Base-by-base conservation (phyloP, 495 filamentous ascomycete species). In the Evernia prunastri region DNA sequence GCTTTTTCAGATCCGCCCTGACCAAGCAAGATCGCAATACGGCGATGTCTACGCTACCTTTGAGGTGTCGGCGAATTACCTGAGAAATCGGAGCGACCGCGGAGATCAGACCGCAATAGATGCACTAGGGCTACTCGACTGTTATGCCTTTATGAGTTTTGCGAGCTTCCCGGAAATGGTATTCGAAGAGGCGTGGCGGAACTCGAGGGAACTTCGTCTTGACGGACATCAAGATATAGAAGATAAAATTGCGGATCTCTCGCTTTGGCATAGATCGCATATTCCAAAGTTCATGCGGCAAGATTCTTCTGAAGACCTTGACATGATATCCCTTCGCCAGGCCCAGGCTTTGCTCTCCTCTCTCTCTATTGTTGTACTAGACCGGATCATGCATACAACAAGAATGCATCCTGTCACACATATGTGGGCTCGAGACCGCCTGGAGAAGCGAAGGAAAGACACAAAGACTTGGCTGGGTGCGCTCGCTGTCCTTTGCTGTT, bases 361-460 rank as follows among this genome's bases (percentile, higher is more conserved):
- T 31, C 49, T 53, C 25, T 53, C 49, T 27, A 53, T 53, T 31
- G 49, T 53, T 31, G 27, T 53, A 18, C 12, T 53, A 25, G 49
- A 53, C 13, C 31, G 17, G 49, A 10, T 13, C 49, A 8, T 12
- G 10, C 49, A 18, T 27, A 53, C 5, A 18, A 53, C 49, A 29
- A 53, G 49, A 29, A 53, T 53, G 49, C 49, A 53, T 53, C 49
- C 49, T 18, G 49, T 53, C 27, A 31, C 49, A 12, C 49, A 53
- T 18, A 53, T 53, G 49, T 53, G 49, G 49, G 25, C 49, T 53
- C 29, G 49, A 8, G 49, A 53, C 49, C 49, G 49, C 49, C 27
- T 53, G 15, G 13, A 53, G 12, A 18, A 53, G 23, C 12, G 31
- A 9, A 53, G 18, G 3, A 18, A 18, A 8, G 4, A 4, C 27